Base-by-base conservation (phyloP, 768 basidiomycete species). In the Phylloporus rhodoxanthus region DNA sequence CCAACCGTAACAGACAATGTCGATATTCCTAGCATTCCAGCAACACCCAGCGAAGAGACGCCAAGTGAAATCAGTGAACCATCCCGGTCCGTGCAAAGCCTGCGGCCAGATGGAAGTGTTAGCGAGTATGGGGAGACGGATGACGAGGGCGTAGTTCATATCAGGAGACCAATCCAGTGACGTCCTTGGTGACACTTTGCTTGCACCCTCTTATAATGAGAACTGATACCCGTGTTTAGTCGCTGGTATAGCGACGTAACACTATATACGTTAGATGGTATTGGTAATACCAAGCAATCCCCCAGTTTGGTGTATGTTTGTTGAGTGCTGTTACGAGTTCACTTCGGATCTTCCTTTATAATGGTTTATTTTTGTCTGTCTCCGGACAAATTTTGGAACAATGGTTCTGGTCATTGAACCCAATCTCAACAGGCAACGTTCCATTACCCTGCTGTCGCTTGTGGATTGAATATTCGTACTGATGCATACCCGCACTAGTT, bases 111-210 rank as follows among this genome's bases (percentile, higher is more conserved):
- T 28, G 69, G 72, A 38, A 87, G 84, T 53, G 78, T 82, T 57
- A 87, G 84, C 55, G 83, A 83, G 61, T 76, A 77, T 54, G 84
- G 83, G 20, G 87, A 88, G 58, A 90, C 87, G 33, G 88, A 91
- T 62, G 88, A 91, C 50, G 88, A 91, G 59, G 88, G 85, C 6
- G 83, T 90, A 82, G 78, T 91, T 51, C 64, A 90, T 25, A 81
- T 91, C 44, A 84, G 81, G 34, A 75, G 82, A 50, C 87, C 86
- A 9, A 47, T 47, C 8, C 23, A 56, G 44, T 68, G 54, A 61
- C 38, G 20, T 43, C 29, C 13, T 45, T 17, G 50, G 54, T 47
- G 37, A 45, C 26, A 36, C 45, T 30, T 45, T 28, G 41, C 29
- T 52, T 17, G 44, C 50, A 37, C 49, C 30, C 26, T 25, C 43